Conservation (phyloP, 2,329 filamentous ascomycete genomes). For the Penicillium brevicompactum region DNA sequence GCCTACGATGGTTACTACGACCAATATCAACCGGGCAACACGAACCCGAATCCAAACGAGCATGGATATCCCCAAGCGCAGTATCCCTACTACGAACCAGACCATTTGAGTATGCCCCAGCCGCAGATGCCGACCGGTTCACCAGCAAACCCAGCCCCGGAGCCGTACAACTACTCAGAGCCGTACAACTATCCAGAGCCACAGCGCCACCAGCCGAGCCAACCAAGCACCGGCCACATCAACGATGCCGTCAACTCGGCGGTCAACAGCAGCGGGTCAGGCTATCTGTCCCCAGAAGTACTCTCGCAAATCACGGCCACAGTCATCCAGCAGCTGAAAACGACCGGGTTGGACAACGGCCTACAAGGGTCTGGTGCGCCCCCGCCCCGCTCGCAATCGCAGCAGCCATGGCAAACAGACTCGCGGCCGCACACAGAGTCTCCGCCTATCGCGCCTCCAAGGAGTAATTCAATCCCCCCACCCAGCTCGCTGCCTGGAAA, state of each 20-base stretch:
- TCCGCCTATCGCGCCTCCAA: constrained; percentile 16
- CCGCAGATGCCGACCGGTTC: constrained; percentile 32
- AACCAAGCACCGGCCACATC: constrained; percentile 43
- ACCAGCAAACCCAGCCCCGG: constrained; percentile 19
- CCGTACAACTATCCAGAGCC: constrained; percentile 13
- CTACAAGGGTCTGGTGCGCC: constrained; percentile 30
- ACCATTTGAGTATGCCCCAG: constrained; percentile 40
- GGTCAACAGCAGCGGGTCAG: constrained; percentile 54
- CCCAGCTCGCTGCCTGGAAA: constrained; percentile 12
- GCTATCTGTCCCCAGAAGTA: constrained; percentile 60
- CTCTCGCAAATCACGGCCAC: constrained; percentile 63
- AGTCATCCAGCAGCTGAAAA: constrained; percentile 61
- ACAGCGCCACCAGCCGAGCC: constrained; percentile 15
- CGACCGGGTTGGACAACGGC: constrained; percentile 42
- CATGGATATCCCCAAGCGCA: constrained; percentile 30
- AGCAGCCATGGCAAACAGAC: constrained; percentile 26
- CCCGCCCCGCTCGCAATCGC: constrained; percentile 23
- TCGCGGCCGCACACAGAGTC: constrained; percentile 22
- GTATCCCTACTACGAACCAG: constrained; percentile 35
- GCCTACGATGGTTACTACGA: constrained; percentile 47
- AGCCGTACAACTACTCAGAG: constrained; percentile 12
- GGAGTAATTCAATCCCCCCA: constrained; percentile 22
- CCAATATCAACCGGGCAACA: constrained; percentile 31
- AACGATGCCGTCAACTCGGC: constrained; percentile 61
- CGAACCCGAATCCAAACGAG: constrained; percentile 26